Percentiles rank a stretch among this genome's conserved stretches.
phyloP scores from a whole-genome alignment of 805 yeast species.

The Monosporozyma siamensis region DNA sequence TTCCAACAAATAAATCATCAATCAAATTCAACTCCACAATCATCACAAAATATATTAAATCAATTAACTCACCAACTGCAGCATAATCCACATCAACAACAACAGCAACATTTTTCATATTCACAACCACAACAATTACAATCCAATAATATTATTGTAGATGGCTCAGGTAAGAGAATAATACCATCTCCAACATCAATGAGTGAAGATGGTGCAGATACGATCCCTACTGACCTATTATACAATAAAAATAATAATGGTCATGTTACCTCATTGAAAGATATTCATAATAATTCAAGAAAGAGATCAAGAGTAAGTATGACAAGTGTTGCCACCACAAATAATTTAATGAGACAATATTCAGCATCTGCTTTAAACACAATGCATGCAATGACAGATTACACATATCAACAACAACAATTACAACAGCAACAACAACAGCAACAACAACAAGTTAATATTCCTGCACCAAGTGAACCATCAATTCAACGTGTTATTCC shows the following conservation, averaged over 20 bases:
- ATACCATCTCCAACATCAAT: constrained; percentile 55
- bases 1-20: neutral
- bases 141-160: neutral
- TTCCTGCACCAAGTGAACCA: constrained; percentile 31
- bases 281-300: neutral
- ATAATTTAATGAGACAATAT: neutral
- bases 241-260: neutral
- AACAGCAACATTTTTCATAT: constrained; percentile 6
- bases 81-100: too few relatives aligned
- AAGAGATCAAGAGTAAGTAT: constrained; percentile 1
- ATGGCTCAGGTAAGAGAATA: constrained; percentile 8
- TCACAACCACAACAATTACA: constrained; percentile 9
- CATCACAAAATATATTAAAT: neutral
- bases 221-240: constrained; percentile 18
- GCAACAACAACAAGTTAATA: neutral
- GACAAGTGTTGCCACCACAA: neutral
- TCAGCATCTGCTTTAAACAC: constrained; percentile 2
- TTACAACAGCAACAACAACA: neutral
- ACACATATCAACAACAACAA: neutral
- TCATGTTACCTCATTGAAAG: too few relatives aligned
- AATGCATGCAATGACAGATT: neutral
- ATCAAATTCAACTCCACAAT: neutral
- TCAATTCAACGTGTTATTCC: constrained; percentile 83
- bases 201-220: constrained; percentile 51
- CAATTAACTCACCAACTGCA: neutral